Conservation (phyloP, 2,329 filamentous ascomycete genomes). For the Arthroderma sp. region DNA sequence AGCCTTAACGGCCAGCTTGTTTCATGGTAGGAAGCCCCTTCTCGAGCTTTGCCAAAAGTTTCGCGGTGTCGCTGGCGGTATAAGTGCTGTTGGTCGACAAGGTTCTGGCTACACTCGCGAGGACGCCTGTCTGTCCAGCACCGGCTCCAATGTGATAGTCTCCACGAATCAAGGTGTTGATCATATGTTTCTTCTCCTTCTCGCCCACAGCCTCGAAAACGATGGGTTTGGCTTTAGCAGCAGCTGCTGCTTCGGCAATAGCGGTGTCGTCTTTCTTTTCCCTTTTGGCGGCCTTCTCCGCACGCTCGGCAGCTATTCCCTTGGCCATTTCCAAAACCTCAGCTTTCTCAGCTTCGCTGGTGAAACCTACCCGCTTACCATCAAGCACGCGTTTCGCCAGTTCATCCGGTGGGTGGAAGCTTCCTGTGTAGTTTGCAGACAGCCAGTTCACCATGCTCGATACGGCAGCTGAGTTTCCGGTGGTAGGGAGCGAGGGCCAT, state of each 20-base stretch:
- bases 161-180: constrained; percentile 5
- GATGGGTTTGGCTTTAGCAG: constrained; percentile 11
- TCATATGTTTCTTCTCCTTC: constrained; percentile 3
- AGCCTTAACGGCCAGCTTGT: constrained; percentile 2
- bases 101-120: constrained; percentile 23
- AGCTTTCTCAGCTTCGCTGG: constrained; percentile 24
- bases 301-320: constrained; percentile 20
- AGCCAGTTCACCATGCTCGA: constrained; percentile 23
- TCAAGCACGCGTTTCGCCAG: constrained; percentile 25
- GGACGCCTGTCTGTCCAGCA: constrained; percentile 3
- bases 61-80: constrained; percentile 22
- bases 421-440: constrained; percentile 23
- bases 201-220: constrained; percentile 4
- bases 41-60: constrained; percentile 27
- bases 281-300: constrained; percentile 22
- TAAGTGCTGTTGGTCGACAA: constrained; percentile 31
- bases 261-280: constrained; percentile 26
- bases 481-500: constrained; percentile 28
- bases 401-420: constrained; percentile 23
- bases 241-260: constrained; percentile 18
- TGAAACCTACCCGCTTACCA: constrained; percentile 26
- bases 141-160: constrained; percentile 4
- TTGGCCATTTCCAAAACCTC: constrained; percentile 24
- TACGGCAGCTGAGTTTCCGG: constrained; percentile 17
- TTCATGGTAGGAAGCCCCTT: constrained; percentile 18